These are phyloP conservation scores for Arthroderma uncinatum DNA, from an alignment of 2,329 filamentous ascomycete genomes.

Conservation along the genomic window DNA sequence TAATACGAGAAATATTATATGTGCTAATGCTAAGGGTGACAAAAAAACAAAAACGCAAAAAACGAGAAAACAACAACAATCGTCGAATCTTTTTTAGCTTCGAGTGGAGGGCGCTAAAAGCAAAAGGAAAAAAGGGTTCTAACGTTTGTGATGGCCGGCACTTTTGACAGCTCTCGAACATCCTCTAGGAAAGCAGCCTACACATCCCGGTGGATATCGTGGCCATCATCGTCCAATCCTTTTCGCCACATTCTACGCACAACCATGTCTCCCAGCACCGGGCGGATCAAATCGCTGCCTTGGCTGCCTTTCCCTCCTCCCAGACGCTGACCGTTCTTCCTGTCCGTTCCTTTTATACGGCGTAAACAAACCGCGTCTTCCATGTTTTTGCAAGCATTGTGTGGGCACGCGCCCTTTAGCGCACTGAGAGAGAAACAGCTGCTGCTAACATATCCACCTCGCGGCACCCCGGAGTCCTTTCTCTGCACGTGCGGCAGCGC, in stretches of 20 bases:
- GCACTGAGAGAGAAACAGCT: background rate
- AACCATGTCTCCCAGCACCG: background rate
- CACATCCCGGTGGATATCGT: constrained; percentile 1
- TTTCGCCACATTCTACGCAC: background rate
- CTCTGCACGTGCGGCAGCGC: background rate
- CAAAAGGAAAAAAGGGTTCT: background rate
- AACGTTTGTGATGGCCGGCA: background rate
- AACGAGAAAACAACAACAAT: background rate
- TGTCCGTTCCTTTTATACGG: background rate
- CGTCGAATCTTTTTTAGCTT: background rate
- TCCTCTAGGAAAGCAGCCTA: constrained; percentile 3
- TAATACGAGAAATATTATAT: constrained; percentile 5
- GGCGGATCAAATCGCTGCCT: background rate
- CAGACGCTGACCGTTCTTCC: background rate
- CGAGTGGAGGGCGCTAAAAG: background rate
- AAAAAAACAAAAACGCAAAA: background rate
- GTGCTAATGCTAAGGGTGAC: background rate
- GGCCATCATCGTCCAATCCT: background rate
- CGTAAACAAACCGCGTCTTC: background rate
- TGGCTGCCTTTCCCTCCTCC: background rate
- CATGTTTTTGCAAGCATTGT: background rate
- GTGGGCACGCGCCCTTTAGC: constrained; percentile 5
- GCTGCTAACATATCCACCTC: background rate
- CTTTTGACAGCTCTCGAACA: constrained; percentile 5
- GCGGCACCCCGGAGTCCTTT: background rate